phyloP scores from a whole-genome alignment of 2,329 filamentous ascomycete genomes.

The Hypoxylon sp. region DNA sequence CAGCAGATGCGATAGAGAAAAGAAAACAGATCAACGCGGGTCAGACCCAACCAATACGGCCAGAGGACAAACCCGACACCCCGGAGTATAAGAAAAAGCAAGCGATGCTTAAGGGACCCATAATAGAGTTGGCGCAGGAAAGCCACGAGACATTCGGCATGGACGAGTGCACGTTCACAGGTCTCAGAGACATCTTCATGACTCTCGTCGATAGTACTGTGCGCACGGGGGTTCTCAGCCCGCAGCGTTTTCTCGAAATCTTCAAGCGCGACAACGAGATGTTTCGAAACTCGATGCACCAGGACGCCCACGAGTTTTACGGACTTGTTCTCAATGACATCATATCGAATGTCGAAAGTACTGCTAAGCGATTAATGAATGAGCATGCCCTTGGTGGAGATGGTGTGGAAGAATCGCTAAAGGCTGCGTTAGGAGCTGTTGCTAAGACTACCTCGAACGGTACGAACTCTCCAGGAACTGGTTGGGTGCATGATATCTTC shows the following conservation, averaged over 20 bases:
- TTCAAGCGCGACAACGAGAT: conserved; percentile 95
- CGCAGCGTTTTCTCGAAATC: conserved; percentile 91
- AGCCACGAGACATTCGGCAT: conserved; percentile 85
- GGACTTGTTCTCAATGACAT: conserved; percentile 96
- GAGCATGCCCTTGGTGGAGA: conserved; percentile 54
- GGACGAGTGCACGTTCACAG: conserved; percentile 94
- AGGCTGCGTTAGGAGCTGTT: conserved; percentile 53
- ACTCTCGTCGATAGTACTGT: conserved; percentile 83
- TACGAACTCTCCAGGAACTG: conserved; percentile 68
- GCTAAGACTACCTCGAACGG: conserved; percentile 49
- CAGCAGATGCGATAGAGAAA: conserved; percentile 65
- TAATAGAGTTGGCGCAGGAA: conserved; percentile 84
- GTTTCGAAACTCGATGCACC: conserved; percentile 97
- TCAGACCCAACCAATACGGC: conserved; percentile 66
- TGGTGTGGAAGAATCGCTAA: conserved; percentile 61
- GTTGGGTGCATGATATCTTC: conserved; percentile 98
- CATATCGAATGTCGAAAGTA: conserved; percentile 91
- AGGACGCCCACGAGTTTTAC: conserved; percentile 97
- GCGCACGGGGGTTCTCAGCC: conserved; percentile 89
- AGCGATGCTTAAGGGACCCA: conserved; percentile 85
- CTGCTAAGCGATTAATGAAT: conserved; percentile 71
- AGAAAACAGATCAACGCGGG: conserved; percentile 63
- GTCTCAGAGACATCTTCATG: conserved; percentile 95
- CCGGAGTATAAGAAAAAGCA: conserved; percentile 99
- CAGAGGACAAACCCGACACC: conserved; percentile 92